These are phyloP conservation scores for Cylindrodendrum hubeiense DNA, from an alignment of 2,329 filamentous ascomycete genomes.

Conservation along the genomic window DNA sequence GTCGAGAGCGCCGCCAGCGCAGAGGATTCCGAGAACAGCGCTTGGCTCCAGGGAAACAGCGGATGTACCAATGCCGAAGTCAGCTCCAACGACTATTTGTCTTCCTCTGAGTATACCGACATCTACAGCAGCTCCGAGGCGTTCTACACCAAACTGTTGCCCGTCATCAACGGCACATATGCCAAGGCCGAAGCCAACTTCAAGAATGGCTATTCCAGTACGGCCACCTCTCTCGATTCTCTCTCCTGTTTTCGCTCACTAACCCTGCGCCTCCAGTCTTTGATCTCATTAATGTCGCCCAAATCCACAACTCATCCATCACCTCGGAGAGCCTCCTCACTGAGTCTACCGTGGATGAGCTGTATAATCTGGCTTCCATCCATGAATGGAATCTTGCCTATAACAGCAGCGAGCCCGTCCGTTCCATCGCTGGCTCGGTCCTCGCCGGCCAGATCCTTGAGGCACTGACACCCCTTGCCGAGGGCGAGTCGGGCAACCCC, in stretches of 20 bases:
- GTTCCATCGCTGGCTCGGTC: conserved; percentile 69
- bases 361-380: conserved; percentile 79
- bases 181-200: conserved; percentile 60
- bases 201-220: conserved; percentile 73
- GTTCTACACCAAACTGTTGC: conserved; percentile 68
- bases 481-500: conserved; percentile 50
- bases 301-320: conserved; percentile 72
- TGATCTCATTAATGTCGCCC: conserved; percentile 70
- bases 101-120: conserved; percentile 58
- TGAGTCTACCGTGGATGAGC: conserved; percentile 67
- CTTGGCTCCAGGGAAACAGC: conserved; percentile 70
- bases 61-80: conserved; percentile 67
- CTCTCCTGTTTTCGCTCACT: conserved; percentile 11
- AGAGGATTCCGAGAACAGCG: conserved; percentile 66
- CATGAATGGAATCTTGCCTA: conserved; percentile 89
- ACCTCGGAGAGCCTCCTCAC: conserved; percentile 71
- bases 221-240: conserved; percentile 65
- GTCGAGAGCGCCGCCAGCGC: conserved; percentile 67
- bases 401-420: conserved; percentile 77
- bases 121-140: conserved; percentile 65
- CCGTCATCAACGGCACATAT: conserved; percentile 68
- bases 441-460: conserved; percentile 68
- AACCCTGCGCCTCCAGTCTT: conserved; percentile 57
- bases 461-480: conserved; percentile 65
- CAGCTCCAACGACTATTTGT: conserved; percentile 68